Conservation (phyloP, 176 grass and related monocot species). For the Urochloa ruziziensis region DNA sequence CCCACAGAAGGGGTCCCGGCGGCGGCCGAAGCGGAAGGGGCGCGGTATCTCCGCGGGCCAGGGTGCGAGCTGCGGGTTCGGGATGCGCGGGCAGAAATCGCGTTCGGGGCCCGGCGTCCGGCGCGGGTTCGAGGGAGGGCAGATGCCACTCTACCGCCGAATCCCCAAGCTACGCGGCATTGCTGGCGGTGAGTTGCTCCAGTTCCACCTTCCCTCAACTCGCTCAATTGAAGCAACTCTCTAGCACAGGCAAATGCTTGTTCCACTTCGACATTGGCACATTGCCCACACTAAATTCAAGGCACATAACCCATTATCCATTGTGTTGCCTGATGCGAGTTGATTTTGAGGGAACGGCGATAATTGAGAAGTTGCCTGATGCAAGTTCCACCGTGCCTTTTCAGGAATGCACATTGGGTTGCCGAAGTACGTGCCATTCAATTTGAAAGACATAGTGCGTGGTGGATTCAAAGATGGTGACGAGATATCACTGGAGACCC, state of each 20-base stretch:
- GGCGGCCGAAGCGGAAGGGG: slow-evolving; percentile 71
- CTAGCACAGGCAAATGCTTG: background rate
- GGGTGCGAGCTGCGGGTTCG: slow-evolving; percentile 91
- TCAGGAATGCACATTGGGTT: slow-evolving; percentile 89
- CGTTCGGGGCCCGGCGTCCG: slow-evolving; percentile 81
- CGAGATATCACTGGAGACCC: slow-evolving; percentile 78
- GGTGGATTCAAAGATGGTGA: slow-evolving; percentile 89
- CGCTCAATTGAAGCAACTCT: background rate
- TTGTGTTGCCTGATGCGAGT: background rate
- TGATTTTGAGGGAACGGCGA: background rate
- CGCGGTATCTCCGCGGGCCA: slow-evolving; percentile 88
- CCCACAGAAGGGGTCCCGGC: slow-evolving; percentile 75
- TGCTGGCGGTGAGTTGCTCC: slow-evolving; percentile 65
- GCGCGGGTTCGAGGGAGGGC: slow-evolving; percentile 93
- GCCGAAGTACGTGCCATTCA: slow-evolving; percentile 88
- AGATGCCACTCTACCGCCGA: slow-evolving; percentile 94
- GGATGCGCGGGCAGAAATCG: slow-evolving; percentile 96
- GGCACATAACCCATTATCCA: background rate
- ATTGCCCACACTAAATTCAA: background rate
- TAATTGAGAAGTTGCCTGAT: slow-evolving; percentile 15
- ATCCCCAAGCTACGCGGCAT: slow-evolving; percentile 91
- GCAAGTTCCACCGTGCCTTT: slow-evolving; percentile 29
- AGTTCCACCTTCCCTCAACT: background rate
- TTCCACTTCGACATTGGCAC: background rate
- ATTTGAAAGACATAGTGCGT: slow-evolving; percentile 74